Base-by-base conservation (phyloP, 2,329 filamentous ascomycete genomes). In the Myriosclerotinia scirpicola region DNA sequence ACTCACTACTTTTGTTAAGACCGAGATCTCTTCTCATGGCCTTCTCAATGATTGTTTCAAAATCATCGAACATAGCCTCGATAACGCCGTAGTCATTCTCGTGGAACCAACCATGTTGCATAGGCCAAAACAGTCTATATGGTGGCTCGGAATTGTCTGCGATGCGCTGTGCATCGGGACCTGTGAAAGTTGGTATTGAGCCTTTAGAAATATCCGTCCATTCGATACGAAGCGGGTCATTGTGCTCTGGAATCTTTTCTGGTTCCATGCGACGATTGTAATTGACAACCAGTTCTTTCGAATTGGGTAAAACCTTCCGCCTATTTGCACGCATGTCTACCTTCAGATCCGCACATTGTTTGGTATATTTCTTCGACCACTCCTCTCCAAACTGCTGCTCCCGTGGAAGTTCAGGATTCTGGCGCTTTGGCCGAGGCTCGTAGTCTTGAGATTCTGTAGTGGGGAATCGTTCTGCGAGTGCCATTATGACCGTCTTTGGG, bases 241-340 rank as follows among this genome's bases (percentile, higher is more conserved):
- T 99, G 79, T 98, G 95, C 75, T 95, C 91, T 6, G 91, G 89
- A 68, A 99, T 98, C 59, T 90, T 85, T 72, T 98, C 95, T 8
- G 92, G 89, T 44, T 90, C 87, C 0, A 88, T 91, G 58, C 92
- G 86, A 64, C 91, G 87, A 78, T 99, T 99, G 83, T 91, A 98
- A 76, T 97, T 98, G 71, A 93, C 87, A 1, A 97, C 94, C 67
- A 97, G 83, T 75, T 99, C 95, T 78, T 97, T 96, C 0, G 93
- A 97, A 76, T 98, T 98, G n/a, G 95, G 95, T 60, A 98, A 80
- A 20, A 97, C 93, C 77, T 96, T 91, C 76, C 92, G 89, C 83
- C 98, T 98, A 80, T 97, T 97, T 72, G 88, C 86, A 69, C 94
- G 89, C 91, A 98, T 96, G 62, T 92, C 90, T 2, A 89, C 81